A percentile compares a stretch with the other conserved stretches of the same genome.
These are phyloP conservation scores for Hypoxylon lienhwacheense DNA, from an alignment of 495 filamentous ascomycete species.

Conservation along the genomic window DNA sequence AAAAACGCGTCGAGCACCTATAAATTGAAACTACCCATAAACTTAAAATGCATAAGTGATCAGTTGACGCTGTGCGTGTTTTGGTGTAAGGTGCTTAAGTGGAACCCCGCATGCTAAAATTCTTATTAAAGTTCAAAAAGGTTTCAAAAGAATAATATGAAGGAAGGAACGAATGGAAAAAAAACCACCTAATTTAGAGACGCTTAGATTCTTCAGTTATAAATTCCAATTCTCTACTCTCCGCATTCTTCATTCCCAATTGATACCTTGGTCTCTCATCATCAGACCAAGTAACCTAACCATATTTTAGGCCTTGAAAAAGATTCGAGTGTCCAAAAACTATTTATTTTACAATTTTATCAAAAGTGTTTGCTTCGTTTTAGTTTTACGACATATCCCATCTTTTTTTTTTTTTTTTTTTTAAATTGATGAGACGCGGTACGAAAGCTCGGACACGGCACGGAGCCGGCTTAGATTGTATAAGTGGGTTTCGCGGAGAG, in stretches of 20 bases:
- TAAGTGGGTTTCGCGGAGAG: constrained; percentile 25
- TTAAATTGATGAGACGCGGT: background rate
- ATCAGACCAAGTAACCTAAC: constrained; percentile 18
- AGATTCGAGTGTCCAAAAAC: background rate
- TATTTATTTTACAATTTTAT: background rate
- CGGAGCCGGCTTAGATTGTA: constrained; percentile 4
- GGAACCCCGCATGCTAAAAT: constrained; percentile 12
- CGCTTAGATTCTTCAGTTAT: constrained; percentile 6
- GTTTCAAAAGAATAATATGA: no score
- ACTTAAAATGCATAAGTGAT: no score
- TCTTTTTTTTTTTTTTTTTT: no score
- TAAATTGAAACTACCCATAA: background rate
- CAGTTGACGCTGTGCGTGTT: no score
- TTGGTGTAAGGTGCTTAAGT: no score
- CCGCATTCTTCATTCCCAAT: background rate
- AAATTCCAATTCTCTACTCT: constrained; percentile 5
- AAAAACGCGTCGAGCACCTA: constrained; percentile 23
- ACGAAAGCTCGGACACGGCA: background rate
- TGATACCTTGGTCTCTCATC: constrained; percentile 12
- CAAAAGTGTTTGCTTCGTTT: background rate
- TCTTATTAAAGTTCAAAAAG: constrained; percentile 3
- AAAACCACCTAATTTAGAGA: no score
- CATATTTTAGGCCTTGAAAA: constrained; percentile 17
- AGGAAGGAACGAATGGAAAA: no score
- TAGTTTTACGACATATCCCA: background rate